Base-by-base conservation (phyloP, 176 grass and related monocot species). In the Ensete glaucum region DNA sequence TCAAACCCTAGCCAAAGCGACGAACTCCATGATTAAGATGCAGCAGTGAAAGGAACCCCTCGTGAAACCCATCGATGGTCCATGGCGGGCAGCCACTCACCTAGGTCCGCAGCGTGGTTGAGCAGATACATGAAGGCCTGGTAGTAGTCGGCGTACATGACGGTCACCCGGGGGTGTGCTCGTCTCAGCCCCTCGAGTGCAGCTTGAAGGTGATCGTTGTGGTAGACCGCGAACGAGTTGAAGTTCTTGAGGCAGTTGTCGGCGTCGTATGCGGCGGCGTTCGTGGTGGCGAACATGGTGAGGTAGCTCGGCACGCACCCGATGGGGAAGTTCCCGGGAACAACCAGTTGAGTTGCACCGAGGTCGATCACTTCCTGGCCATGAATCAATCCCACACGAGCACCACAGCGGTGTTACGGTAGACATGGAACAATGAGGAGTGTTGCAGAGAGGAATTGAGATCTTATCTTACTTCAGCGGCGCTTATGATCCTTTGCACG, bases 261-360 rank as follows among this genome's bases (percentile, higher is more conserved):
- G 7, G 83, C 75, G n/a, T 97, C 94, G 16, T 80, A 88, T 60
- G 77, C 87, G 0, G 58, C 25, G 2, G 85, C 10, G 50, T 62
- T 67, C 1, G 21, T n/a, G 1, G 15, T 11, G 52, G 76, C 78
- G 90, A 91, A 97, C 83, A 93, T 79, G 51, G 90, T 53, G 62
- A 97, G 90, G 75, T 97, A 97, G 62, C 90, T 93, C 50, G 90
- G 94, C 56, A 82, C 88, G 80, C 94, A 97, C 14, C 88, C 94
- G 50, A 93, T 93, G 0, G 88, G 90, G 74, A 97, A 87, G 77
- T 97, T 97, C 14, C 94, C 94, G 0, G 90, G 90, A 52, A 97
- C 64, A 8, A 93, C 67, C 60, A 97, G 81, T 73, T 88, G 81
- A n/a, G 76, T 78, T 11, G 85, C 94, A 17, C 90, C 94, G 6